Base-by-base conservation (phyloP, 1,284 basidiomycete genomes). In the Anthracocystis walkeri region DNA sequence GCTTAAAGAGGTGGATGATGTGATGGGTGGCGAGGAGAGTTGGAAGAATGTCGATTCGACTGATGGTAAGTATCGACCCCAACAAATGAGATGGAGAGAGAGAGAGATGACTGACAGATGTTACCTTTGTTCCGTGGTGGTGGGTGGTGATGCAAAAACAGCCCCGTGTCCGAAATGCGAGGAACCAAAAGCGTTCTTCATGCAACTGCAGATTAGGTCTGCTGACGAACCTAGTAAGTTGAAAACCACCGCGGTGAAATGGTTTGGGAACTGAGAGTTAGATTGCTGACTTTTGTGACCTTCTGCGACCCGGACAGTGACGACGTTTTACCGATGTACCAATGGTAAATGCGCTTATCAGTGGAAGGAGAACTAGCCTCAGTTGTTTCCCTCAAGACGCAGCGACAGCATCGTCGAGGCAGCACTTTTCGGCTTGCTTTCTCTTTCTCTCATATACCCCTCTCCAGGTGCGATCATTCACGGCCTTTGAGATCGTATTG, bases 11-110 rank as follows among this genome's bases (percentile, higher is more conserved):
- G 79, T 82, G 12, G 79, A 81, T 57, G 79, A 82, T 49, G 78
- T 79, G 4, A 79, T 81, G 77, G 79, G 77, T 92, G 50, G 90
- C 90, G 76, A 88, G 94, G 75, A 91, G 64, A 91, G 91, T 85
- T 98, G 96, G 95, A 93, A 92, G 74, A 94, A 97, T 85, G 96
- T 96, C 4, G 95, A 97, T 86, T 91, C 91, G 51, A 95, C 92
- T 0, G 89, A 90, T 72, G 77, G 80, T 83, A 64, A 40, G 81
- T 75, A n/a, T 4, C 46, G 29, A 12, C 6, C n/a, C n/a, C n/a
- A n/a, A 18, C 16, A 14, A 10, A 4, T 11, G n/a, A 35, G 11
- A 38, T 3, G 35, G 20, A 16, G n/a, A n/a, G 27, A 23, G 11
- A 40, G 20, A 25, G 42, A 3, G 6, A 12, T 16, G 8, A 33